Evolutionary conservation across 352 stramenopile genomes (phyloP), one percentile per base, ranked within the genome.

Genomic region (Phytophthora cryptogea): DNA sequence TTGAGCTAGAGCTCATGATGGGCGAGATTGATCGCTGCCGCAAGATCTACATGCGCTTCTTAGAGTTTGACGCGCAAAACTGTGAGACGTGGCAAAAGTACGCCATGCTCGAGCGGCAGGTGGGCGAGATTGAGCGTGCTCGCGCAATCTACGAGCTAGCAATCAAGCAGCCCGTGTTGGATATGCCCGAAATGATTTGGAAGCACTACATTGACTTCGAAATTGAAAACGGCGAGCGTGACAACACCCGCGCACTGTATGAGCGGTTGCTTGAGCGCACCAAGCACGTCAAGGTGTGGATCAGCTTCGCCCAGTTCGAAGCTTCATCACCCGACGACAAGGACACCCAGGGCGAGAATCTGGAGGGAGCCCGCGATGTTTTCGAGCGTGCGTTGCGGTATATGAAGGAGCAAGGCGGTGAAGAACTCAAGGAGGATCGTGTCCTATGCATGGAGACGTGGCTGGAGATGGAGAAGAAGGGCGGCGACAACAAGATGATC

Each of bases 201-300:
- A 99, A 99, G 68, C 85, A 89, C 42, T 99, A 98, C 70, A 99
- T 99, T 60, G 97, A 99, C 74, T 99, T 99, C 76, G 97, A 99
- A 83, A 98, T 99, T 26, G 72, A 92, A 50, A 83, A 89, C 17
- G 72, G 78, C 7, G 82, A 95, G 43, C 55, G 66, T 2, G 88
- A 96, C 23, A 90, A 95, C 51, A 98, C 92, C 40, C 86, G 95
- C 28, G 64, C 78, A 44, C 67, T 99, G 16, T 99, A 98, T 69
- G 88, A 99, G 72, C 83, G 97, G 5, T 72, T 99, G 31, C 71
- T 99, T 6, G 95, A 99, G 71, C 87, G 94, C 27, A 99, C 96
- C 9, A 92, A 96, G 44, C 97, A 99, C 75, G 96, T 99, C 5
- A 99, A 99, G 62, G 97, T 98, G 14, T 98, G 90, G 84, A 88